Evolutionary conservation across 2,329 filamentous ascomycete genomes (phyloP), one percentile per base, ranked within the genome.

Genomic region (Incumbomyces lentus): DNA sequence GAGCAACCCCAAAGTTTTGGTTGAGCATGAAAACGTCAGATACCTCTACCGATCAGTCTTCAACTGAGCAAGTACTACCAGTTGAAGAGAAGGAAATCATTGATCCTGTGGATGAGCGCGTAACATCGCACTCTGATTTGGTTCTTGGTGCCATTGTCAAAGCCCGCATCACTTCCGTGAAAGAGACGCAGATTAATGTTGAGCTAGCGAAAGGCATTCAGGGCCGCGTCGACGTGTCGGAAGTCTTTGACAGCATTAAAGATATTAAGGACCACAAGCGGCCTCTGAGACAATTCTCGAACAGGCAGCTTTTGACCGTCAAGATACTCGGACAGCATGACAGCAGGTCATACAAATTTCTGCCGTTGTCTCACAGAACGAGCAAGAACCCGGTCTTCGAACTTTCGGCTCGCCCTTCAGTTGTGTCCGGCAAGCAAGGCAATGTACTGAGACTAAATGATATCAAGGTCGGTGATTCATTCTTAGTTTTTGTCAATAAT

Each of bases 131-230:
- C n/a, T 40, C 81, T 38, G 86, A 95, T 54, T 75, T 95, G 40
- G 70, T 71, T 1, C 71, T 87, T 26, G 90, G 90, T 44, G 82
- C 75, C 54, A 62, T 84, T 39, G 80, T 81, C 6, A 87, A 85
- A 60, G 90, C 85, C 33, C 82, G 76, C 56, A 78, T 98, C 37
- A 76, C 78, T n/a, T 86, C 86, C 0, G 71, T 95, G 60, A 95
- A 94, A 65, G 82, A 82, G 40, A 95, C 90, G 0, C 92, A 98
- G 62, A 71, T 96, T 46, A 96, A 96, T 55, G 87, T 98, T 5
- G 79, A 85, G 55, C 74, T 96, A 42, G 83, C 86, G 36, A 86
- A 93, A 59, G 87, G 88, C 53, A 74, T 94, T 7, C 86, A 93
- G 61, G 92, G 90, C n/a, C 86, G 92, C 14, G 81, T 98, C 49